Percentiles rank a stretch among this genome's conserved stretches.
phyloP scores from a whole-genome alignment of 208 protist species.

The Plasmodiophora brassicae region DNA sequence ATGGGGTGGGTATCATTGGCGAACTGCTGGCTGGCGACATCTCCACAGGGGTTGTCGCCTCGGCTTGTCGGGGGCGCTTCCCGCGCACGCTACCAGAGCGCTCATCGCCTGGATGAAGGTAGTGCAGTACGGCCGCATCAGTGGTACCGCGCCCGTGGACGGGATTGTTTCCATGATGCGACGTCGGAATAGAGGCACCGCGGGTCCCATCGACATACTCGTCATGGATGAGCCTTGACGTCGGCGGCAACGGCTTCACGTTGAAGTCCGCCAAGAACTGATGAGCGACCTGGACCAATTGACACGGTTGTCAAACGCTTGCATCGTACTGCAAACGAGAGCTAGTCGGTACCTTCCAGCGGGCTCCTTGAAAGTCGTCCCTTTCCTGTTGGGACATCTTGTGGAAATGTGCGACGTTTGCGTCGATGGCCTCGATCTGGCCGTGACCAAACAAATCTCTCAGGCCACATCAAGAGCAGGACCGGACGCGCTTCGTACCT shows the following conservation, averaged over 20 bases:
- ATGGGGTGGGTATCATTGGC: too few species aligned
- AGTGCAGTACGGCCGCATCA: too few species aligned
- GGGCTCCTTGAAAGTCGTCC: not conserved
- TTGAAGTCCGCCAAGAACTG: not conserved
- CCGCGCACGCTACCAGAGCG: too few species aligned
- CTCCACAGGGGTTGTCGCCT: too few species aligned
- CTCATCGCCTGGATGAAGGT: too few species aligned
- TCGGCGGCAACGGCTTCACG: not conserved
- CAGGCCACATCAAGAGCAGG: not conserved
- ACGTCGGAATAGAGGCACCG: too few species aligned
- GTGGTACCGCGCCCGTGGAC: too few species aligned
- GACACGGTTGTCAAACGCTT: too few species aligned
- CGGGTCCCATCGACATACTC: not conserved
- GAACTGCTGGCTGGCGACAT: too few species aligned
- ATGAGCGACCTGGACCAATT: not conserved
- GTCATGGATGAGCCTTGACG: not conserved
- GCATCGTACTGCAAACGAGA: too few species aligned
- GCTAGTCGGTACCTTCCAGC: not conserved
- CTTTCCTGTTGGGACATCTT: not conserved
- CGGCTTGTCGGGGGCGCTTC: too few species aligned
- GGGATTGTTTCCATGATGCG: too few species aligned
- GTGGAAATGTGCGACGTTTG: not conserved
- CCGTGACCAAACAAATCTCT: not conserved
- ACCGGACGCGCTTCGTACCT: not conserved
- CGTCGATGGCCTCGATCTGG: not conserved